Evolutionary conservation across 805 yeast genomes (phyloP), one percentile per base, ranked within the genome.

Genomic region (Ogataea neopini): DNA sequence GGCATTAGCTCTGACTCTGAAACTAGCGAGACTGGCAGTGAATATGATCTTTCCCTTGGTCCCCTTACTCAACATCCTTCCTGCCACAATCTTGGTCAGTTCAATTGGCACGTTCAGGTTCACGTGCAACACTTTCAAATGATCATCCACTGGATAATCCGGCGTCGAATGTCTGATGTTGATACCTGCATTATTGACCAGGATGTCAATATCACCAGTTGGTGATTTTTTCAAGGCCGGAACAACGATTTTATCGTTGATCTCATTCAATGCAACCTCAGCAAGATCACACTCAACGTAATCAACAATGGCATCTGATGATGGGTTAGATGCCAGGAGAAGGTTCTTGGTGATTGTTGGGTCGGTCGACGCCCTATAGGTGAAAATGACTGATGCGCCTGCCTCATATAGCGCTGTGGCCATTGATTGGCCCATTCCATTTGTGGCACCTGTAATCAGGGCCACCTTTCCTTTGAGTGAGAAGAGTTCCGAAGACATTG

Each of bases 391-490:
- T 15, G 51, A 62, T n/a, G 76, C 70, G 7, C 79, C 79, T 9
- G 79, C 79, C 49, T 72, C 73, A 7, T 79, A 80, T 23, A 79
- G 58, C 14, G 76, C 83, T 33, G 64, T 56, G 17, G 80, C 81
- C 58, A 78, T 75, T 35, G 75, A 73, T 26, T 69, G 71, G 7
- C 84, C 84, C 52, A 79, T 79, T 4, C 84, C 84, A 18, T 76
- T 71, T 33, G 81, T 74, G 29, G 76, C 81, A 6, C 84, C 84
- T 14, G 82, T 72, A 32, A 76, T 63, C 8, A 73, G 47, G 5
- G 72, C 76, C 10, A 65, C 70, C 52, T 72, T 69, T 8, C 74
- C 75, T 43, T 64, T 53, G 7, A 70, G 59, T 2, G 74, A 69
- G 47, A 67, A 73, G 47, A 64, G 56, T n/a, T 50, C 45, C 6